A percentile compares a stretch with the other conserved stretches of the same genome.
phyloP scores from a whole-genome alignment of 2,329 filamentous ascomycete genomes.

The Juglanconis oblonga region DNA sequence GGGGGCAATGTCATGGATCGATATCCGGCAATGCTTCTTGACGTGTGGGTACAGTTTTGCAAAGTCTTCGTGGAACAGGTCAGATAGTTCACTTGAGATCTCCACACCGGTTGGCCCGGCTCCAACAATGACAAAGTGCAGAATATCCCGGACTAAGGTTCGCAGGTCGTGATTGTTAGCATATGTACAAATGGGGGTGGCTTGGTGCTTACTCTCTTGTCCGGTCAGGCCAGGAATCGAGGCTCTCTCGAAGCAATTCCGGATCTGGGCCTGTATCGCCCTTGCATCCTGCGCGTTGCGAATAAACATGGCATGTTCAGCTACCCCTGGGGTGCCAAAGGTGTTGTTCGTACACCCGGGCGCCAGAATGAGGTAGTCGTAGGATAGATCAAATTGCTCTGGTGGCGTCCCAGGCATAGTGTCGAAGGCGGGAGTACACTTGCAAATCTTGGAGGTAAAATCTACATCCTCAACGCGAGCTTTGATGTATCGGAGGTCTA shows the following conservation, averaged over 20 bases:
- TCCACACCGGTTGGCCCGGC: conserved; percentile 13
- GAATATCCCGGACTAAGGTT: conserved; percentile 3
- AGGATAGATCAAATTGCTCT: conserved; percentile 1
- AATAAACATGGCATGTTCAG: conserved; percentile 12
- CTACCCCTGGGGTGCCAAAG: conserved; percentile 9
- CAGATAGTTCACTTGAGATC: conserved; percentile 14
- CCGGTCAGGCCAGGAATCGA: conserved; percentile 12
- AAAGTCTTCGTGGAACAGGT: conserved; percentile 12
- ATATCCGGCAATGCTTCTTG: conserved; percentile 13
- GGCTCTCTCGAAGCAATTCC: conserved; percentile 13
- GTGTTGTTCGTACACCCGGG: conserved; percentile 16
- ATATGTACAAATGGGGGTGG: neutral
- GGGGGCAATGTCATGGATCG: conserved; percentile 12
- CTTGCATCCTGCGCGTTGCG: conserved; percentile 13
- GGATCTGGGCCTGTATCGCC: conserved; percentile 11
- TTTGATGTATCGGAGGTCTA: conserved; percentile 11
- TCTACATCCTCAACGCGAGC: conserved; percentile 12
- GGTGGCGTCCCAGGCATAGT: neutral
- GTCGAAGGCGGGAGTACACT: conserved; percentile 7
- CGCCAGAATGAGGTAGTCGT: conserved; percentile 12
- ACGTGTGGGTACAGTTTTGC: conserved; percentile 12
- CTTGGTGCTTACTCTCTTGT: conserved; percentile 4
- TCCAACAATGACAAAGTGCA: conserved; percentile 17
- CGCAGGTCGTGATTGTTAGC: neutral
- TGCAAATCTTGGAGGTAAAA: conserved; percentile 8